Percentiles rank a stretch among this genome's conserved stretches.
Evolutionary conservation across 148 eudicot genomes (phyloP).

Genomic region (Polygonum aviculare): DNA sequence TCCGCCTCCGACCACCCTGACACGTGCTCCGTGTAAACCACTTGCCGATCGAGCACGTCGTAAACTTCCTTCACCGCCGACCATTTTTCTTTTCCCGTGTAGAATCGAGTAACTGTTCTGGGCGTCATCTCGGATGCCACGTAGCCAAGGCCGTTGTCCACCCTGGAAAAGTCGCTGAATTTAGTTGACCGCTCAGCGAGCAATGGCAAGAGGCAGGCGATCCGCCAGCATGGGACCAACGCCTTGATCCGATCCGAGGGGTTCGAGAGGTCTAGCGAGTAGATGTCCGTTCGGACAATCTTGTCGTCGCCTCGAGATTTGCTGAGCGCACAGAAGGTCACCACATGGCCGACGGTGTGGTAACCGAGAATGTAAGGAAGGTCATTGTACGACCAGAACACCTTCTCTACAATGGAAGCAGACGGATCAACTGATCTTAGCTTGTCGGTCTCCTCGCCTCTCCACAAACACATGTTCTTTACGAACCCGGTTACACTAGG

Average conservation of each 20-base stretch:
- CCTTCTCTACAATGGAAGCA: constrained; percentile 38
- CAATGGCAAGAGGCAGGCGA: constrained; percentile 51
- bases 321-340: constrained; percentile 70
- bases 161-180: constrained; percentile 47
- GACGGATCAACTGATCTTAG: constrained; percentile 53
- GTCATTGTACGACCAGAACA: constrained; percentile 53
- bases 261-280: constrained; percentile 41
- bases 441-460: constrained; percentile 71
- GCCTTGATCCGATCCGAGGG: constrained; percentile 55
- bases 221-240: constrained; percentile 71
- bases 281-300: constrained; percentile 51
- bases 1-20: constrained; percentile 32
- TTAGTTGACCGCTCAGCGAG: constrained; percentile 55
- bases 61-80: constrained; percentile 52
- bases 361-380: constrained; percentile 73
- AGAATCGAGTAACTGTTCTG: constrained; percentile 28
- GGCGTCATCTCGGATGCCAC: constrained; percentile 50
- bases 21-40: constrained; percentile 50
- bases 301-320: constrained; percentile 20
- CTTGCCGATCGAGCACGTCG: constrained; percentile 43
- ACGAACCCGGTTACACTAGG: constrained; percentile 60
- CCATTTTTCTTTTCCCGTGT: constrained; percentile 47
- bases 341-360: constrained; percentile 54
- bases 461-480: constrained; percentile 57
- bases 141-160: constrained; percentile 33